These are phyloP conservation scores for Phyllosticta capitalensis DNA, from an alignment of 2,329 filamentous ascomycete species.

Conservation along the genomic window DNA sequence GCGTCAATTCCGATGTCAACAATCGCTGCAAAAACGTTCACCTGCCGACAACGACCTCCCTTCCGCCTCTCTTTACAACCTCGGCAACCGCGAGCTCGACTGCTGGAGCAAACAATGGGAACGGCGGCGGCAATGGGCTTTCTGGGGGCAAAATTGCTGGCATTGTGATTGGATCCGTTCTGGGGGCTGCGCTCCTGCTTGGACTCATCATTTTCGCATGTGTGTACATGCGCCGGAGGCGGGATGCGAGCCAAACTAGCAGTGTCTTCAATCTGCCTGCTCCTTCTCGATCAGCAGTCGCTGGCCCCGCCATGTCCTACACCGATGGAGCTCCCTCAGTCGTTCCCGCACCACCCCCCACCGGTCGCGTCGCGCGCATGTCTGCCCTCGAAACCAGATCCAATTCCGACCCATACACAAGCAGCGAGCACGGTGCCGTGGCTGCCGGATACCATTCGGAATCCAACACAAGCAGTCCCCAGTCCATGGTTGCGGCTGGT, in stretches of 20 bases:
- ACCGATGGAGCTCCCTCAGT: slow-evolving; percentile 59
- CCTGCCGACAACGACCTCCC: slow-evolving; percentile 59
- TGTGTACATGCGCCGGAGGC: slow-evolving; percentile 47
- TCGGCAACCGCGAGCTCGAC: slow-evolving; percentile 50
- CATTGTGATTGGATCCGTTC: slow-evolving; percentile 72
- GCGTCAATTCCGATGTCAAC: slow-evolving; percentile 70
- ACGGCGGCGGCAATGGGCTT: slow-evolving; percentile 41
- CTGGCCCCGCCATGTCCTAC: slow-evolving; percentile 31
- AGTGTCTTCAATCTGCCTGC: slow-evolving; percentile 87
- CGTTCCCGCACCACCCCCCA: not conserved
- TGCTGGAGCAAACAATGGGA: slow-evolving; percentile 20
- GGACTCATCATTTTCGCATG: slow-evolving; percentile 53
- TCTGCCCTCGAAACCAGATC: slow-evolving; percentile 76
- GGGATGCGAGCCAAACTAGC: slow-evolving; percentile 50
- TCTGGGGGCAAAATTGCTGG: slow-evolving; percentile 86
- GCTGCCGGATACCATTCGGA: slow-evolving; percentile 7
- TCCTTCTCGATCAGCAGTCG: slow-evolving; percentile 39
- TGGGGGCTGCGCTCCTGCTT: slow-evolving; percentile 60
- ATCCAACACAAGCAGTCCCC: slow-evolving; percentile 2
- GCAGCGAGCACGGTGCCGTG: slow-evolving; percentile 22
- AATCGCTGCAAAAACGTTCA: slow-evolving; percentile 64
- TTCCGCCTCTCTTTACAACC: slow-evolving; percentile 50
- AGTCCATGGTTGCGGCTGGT: slow-evolving; percentile 26
- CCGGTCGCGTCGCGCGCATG: slow-evolving; percentile 76
- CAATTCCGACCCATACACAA: slow-evolving; percentile 43